phyloP scores from a whole-genome alignment of 140 eudicot genomes.

The Bidens hawaiensis region DNA sequence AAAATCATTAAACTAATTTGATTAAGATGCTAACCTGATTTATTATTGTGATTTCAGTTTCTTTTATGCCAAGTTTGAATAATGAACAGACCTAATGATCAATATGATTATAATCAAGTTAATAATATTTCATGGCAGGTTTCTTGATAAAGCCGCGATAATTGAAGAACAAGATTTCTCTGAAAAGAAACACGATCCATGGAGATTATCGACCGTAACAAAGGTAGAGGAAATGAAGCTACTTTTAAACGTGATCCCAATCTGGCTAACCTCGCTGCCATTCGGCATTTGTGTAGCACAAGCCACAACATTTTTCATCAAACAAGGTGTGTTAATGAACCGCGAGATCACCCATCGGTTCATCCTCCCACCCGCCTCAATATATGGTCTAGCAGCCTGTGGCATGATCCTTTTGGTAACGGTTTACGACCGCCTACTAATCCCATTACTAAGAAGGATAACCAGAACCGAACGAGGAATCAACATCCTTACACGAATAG shows the following conservation, averaged over 20 bases:
- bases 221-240: conserved; percentile 77
- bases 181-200: conserved; percentile 31
- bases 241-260: conserved; percentile 60
- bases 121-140: no score
- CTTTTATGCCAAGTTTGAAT: no score
- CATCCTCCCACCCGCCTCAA: conserved; percentile 71
- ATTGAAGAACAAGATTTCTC: conserved; percentile 32
- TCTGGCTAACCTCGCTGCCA: conserved; percentile 66
- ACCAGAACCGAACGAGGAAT: conserved; percentile 79
- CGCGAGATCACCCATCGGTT: conserved; percentile 36
- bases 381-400: conserved; percentile 47
- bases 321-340: conserved; percentile 59
- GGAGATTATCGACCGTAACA: conserved; percentile 79
- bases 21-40: no score
- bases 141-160: conserved; percentile 84
- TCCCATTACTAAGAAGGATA: conserved; percentile 51
- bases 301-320: conserved; percentile 68
- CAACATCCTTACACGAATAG: conserved; percentile 65
- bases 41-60: no score
- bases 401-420: conserved; percentile 56
- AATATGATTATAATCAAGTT: background rate
- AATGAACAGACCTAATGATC: background rate
- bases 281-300: conserved; percentile 80
- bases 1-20: no score
- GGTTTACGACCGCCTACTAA: conserved; percentile 55